These are phyloP conservation scores for Rubroshorea leprosula DNA, from an alignment of 345 rosid species.

Conservation along the genomic window DNA sequence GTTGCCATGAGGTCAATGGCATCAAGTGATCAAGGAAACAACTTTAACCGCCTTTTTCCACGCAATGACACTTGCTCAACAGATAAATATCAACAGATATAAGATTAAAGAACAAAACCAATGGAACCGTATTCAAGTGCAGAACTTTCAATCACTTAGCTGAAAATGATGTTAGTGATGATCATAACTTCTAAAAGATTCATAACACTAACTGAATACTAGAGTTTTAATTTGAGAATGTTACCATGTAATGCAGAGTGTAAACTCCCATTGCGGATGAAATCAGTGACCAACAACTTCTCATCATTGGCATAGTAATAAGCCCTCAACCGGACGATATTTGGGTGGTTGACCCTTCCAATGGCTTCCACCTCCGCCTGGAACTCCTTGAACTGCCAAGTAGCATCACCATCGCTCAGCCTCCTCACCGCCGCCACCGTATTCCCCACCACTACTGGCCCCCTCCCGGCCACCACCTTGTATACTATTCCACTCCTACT, in stretches of 20 bases:
- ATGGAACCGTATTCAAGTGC: no score
- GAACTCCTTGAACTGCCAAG: conserved; percentile 77
- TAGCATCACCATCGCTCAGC: conserved; percentile 65
- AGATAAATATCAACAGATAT: no score
- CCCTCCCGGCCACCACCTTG: conserved; percentile 66
- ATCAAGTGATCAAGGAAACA: no score
- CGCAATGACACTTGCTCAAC: no score
- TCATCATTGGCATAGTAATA: conserved; percentile 82
- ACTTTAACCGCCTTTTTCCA: no score
- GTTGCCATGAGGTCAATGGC: no score
- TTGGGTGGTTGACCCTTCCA: conserved; percentile 69
- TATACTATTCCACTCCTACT: conserved; percentile 84
- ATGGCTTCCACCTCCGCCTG: conserved; percentile 76
- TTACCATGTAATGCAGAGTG: conserved; percentile 80
- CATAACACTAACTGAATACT: background rate
- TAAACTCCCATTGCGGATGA: conserved; percentile 70
- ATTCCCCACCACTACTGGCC: conserved; percentile 39
- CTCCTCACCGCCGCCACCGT: conserved; percentile 77
- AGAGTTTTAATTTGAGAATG: background rate
- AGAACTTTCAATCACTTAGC: background rate
- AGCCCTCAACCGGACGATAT: conserved; percentile 71
- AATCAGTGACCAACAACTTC: conserved; percentile 78
- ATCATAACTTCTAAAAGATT: background rate
- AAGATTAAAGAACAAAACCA: no score
- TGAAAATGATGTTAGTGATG: background rate